A percentile compares a stretch with the other conserved stretches of the same genome.
These are phyloP conservation scores for Artemisia argyi DNA, from an alignment of 129 eudicot genomes.

Conservation along the genomic window DNA sequence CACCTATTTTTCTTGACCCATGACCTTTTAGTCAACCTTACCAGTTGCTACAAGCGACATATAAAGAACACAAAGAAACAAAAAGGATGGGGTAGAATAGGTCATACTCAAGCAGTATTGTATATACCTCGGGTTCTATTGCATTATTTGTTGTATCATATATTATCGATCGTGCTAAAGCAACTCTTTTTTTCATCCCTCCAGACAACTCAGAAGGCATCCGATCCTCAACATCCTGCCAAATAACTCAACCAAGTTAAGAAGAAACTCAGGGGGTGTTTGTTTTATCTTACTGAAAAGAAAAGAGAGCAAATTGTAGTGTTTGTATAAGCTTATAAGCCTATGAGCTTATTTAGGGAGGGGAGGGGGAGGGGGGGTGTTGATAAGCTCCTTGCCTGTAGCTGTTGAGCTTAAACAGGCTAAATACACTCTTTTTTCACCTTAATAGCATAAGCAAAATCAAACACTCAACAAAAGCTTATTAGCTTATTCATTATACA, in stretches of 20 bases:
- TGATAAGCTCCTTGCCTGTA: too few relatives aligned
- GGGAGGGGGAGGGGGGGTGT: too few relatives aligned
- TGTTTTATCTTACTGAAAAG: too few relatives aligned
- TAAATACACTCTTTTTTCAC: too few relatives aligned
- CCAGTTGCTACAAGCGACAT: conserved; percentile 1
- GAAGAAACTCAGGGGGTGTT: background rate
- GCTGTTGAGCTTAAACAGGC: too few relatives aligned
- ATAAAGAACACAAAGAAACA: conserved; percentile 1
- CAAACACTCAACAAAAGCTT: too few relatives aligned
- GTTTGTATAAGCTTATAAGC: too few relatives aligned
- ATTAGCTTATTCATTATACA: too few relatives aligned
- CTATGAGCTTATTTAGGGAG: too few relatives aligned
- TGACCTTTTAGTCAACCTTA: conserved; percentile 12
- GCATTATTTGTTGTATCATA: conserved; percentile 76
- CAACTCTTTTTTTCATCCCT: conserved; percentile 98
- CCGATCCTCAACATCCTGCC: conserved; percentile 91
- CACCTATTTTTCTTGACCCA: background rate
- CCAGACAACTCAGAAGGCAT: conserved; percentile 98
- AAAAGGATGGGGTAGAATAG: conserved; percentile 7
- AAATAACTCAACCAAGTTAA: conserved; percentile 20
- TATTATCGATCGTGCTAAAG: conserved; percentile 88
- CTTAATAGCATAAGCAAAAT: too few relatives aligned
- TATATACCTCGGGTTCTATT: conserved; percentile 87
- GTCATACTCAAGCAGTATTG: background rate
- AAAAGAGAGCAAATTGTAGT: too few relatives aligned